phyloP scores from a whole-genome alignment of 2,329 filamentous ascomycete genomes.

The Trichophyton benhamiae region DNA sequence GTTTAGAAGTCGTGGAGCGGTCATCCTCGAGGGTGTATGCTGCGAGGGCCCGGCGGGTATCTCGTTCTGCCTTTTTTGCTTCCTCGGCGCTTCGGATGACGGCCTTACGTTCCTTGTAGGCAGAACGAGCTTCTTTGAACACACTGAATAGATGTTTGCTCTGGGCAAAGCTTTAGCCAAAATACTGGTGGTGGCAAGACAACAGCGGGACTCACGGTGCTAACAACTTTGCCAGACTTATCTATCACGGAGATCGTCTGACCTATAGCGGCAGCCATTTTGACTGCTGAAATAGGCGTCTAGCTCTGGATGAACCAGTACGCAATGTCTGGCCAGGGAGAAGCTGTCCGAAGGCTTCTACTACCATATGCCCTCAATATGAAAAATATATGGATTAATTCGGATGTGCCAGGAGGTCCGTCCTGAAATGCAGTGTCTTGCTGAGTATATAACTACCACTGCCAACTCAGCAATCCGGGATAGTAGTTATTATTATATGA shows the following conservation, averaged over 20 bases:
- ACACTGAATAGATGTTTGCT: conserved; percentile 81
- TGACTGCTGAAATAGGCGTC: conserved; percentile 1
- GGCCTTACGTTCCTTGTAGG: conserved; percentile 78
- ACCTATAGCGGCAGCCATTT: conserved; percentile 30
- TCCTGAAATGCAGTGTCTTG: background rate
- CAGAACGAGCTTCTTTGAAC: conserved; percentile 81
- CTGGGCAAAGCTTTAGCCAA: conserved; percentile 34
- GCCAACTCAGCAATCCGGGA: background rate
- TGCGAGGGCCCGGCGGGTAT: conserved; percentile 47
- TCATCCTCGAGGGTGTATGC: conserved; percentile 39
- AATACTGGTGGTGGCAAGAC: conserved; percentile 14
- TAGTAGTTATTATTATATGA: background rate
- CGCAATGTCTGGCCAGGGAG: background rate
- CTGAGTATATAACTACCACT: background rate
- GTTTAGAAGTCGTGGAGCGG: conserved; percentile 31
- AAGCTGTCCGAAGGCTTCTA: background rate
- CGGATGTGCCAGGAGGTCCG: background rate
- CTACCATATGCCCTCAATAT: background rate
- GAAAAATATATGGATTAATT: background rate
- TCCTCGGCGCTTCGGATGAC: conserved; percentile 62
- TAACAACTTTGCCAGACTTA: conserved; percentile 81
- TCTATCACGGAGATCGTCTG: conserved; percentile 85
- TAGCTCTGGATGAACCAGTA: background rate
- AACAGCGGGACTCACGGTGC: conserved; percentile 49
- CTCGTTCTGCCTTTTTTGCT: conserved; percentile 43